Evolutionary conservation across 2,329 filamentous ascomycete genomes (phyloP), one percentile per base, ranked within the genome.

Genomic region (Curvularia eragrostidis): DNA sequence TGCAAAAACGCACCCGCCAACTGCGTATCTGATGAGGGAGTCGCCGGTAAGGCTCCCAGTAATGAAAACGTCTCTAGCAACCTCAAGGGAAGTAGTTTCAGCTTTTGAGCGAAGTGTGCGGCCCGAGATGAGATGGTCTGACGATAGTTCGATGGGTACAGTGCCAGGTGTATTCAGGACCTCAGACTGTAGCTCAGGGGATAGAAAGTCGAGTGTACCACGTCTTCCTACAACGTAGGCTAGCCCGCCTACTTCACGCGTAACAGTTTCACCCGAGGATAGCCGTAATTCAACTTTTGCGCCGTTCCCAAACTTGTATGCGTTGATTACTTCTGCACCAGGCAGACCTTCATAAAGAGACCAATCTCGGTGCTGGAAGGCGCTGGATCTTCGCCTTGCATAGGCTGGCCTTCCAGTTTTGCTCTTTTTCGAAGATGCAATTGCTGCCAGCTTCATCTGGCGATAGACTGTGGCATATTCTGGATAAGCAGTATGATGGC

Each of bases 401-500:
- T 70, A 47, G 1, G 75, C 67, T 1, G 69, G 70, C 38, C 64
- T 71, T 7, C 55, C 58, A 3, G 66, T 39, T 5, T 56, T 56
- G 2, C 21, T 60, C 44, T 71, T 61, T 24, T 70, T 74, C 8
- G 43, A 18, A 1, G 67, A 63, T 2, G 63, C 54, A 21, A 74
- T 66, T 1, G 73, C 73, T 12, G 83, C 81, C 8, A 81, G 76
- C 70, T 86, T 87, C 85, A 88, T 87, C 41, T 84, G 77, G 13
- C 83, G 79, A 62, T 88, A 87, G 1, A 88, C 78, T 8, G 81
- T 80, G 0, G 85, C 85, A 66, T 88, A 88, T 60, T 87, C 85
- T 0, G 85, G 85, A 65, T 88, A 88, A 28, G 85, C 85, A 43
- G 84, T 81, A 46, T 84, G 82, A 65, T 88, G 85, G 57, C 85